Evolutionary conservation across 306 rosid species (phyloP), one percentile per base, ranked within the genome.

Genomic region (Rosa chinensis): DNA sequence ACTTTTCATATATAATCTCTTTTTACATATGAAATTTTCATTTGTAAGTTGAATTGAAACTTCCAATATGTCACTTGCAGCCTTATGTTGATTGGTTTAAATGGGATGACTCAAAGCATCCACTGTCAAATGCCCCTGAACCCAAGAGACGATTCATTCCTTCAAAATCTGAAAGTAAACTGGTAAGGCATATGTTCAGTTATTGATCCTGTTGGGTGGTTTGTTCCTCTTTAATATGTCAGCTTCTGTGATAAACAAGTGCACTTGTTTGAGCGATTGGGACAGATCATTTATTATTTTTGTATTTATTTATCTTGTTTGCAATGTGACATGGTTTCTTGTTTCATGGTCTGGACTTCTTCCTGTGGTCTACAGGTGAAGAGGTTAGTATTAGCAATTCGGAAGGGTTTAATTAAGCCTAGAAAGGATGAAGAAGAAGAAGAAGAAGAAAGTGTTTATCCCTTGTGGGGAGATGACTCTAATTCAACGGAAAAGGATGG

Each of bases 71-170:
- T 58, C 53, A 52, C 76, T 42, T 85, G 64, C 86, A 95, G 99
- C 78, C 86, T 61, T 89, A 83, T 82, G 98, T 89, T 77, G 99
- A 95, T 85, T 95, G 97, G 97, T 95, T 93, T 85, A 89, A 93
- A 85, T 93, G 92, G 92, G 96, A 93, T 21, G 98, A 79, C 85
- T 87, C 97, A 42, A 90, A 81, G 25, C 96, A 91, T 85, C 99
- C 99, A 44, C 81, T 95, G 78, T 91, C 97, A 83, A 93, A 87
- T 78, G 97, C 95, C 62, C 98, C 99, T 28, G 99, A 95, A 81
- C 99, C 99, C 58, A 95, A 95, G 89, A 88, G 97, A 80, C 89
- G 99, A 82, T 92, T 95, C 75, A 90, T 92, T 88, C 99, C 92
- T 81, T 95, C 99, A 56, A 92, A 92, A 74, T 92, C 96, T 94